Percentiles rank a stretch among this genome's conserved stretches.
phyloP scores from a whole-genome alignment of 2,329 filamentous ascomycete species.

The Aspergillus sp. region DNA sequence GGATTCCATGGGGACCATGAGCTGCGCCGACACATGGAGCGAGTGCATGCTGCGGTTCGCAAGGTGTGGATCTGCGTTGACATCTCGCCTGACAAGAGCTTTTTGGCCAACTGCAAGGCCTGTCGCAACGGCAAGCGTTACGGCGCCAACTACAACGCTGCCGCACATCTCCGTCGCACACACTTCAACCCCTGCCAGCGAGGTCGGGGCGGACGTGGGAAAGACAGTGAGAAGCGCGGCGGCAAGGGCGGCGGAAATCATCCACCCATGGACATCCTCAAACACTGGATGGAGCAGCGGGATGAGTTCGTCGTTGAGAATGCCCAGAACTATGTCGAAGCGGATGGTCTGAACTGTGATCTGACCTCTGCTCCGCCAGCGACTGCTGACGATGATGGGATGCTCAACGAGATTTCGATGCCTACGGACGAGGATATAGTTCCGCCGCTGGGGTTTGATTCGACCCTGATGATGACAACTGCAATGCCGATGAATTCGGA shows the following conservation, averaged over 20 bases:
- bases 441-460: conserved; percentile 17
- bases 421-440: conserved; percentile 12
- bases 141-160: conserved; percentile 88
- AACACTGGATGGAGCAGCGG: conserved; percentile 53
- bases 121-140: conserved; percentile 73
- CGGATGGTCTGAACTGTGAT: conserved; percentile 17
- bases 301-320: conserved; percentile 40
- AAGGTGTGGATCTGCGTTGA: conserved; percentile 59
- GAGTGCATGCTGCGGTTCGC: conserved; percentile 55
- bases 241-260: conserved; percentile 56
- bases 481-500: conserved; percentile 21
- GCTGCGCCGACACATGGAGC: conserved; percentile 58
- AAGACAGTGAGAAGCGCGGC: conserved; percentile 52
- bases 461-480: conserved; percentile 13
- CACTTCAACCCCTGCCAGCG: conserved; percentile 69
- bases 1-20: conserved; percentile 86
- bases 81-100: conserved; percentile 50
- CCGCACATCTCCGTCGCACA: conserved; percentile 75
- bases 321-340: conserved; percentile 18
- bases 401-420: conserved; percentile 8
- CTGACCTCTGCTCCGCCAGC: conserved; percentile 6
- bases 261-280: conserved; percentile 53
- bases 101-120: conserved; percentile 73
- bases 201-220: conserved; percentile 46
- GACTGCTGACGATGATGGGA: conserved; percentile 9